A percentile compares a stretch with the other conserved stretches of the same genome.
Conservation (phyloP, 352 stramenopile species). For the Phytopythium vexans region DNA sequence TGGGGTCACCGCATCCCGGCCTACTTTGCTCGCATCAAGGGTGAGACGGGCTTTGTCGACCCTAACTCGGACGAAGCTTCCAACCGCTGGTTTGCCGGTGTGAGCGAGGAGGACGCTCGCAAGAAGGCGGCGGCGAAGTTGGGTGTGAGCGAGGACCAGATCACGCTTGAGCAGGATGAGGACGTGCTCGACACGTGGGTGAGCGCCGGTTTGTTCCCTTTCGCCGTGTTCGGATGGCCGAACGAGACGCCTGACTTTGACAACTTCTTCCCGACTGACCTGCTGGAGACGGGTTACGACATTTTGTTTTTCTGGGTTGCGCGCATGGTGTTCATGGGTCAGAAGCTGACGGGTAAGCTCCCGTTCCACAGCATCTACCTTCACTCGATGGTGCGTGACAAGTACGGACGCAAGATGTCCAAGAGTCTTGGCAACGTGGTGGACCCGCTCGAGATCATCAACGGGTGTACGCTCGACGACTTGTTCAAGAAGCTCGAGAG, state of each 20-base stretch:
- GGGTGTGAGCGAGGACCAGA: conserved; percentile 44
- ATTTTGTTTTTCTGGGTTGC: conserved; percentile 99
- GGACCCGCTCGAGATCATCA: conserved; percentile 97
- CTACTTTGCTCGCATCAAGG: conserved; percentile 94
- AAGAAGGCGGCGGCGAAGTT: conserved; percentile 81
- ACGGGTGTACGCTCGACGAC: conserved; percentile 92
- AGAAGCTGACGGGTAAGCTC: conserved; percentile 95
- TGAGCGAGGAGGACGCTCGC: conserved; percentile 85
- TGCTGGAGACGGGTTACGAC: conserved; percentile 99
- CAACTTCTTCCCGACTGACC: conserved; percentile 95
- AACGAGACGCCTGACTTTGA: conserved; percentile 62
- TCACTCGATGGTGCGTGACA: conserved; percentile 98
- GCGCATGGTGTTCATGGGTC: conserved; percentile 95
- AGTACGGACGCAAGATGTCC: conserved; percentile 99
- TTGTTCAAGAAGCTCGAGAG: conserved; percentile 95
- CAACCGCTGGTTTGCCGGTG: conserved; percentile 71
- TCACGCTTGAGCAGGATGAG: conserved; percentile 95
- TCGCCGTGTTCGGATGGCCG: conserved; percentile 84
- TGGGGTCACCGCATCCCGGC: conserved; percentile 99
- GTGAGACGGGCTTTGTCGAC: conserved; percentile 61
- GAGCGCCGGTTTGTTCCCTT: conserved; percentile 96
- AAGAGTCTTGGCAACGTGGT: conserved; percentile 99
- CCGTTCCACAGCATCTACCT: conserved; percentile 98
- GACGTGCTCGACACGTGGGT: conserved; percentile 99
- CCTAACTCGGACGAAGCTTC: conserved; percentile 60